phyloP scores from a whole-genome alignment of 2,329 filamentous ascomycete genomes.

The Aspergillus sp. region DNA sequence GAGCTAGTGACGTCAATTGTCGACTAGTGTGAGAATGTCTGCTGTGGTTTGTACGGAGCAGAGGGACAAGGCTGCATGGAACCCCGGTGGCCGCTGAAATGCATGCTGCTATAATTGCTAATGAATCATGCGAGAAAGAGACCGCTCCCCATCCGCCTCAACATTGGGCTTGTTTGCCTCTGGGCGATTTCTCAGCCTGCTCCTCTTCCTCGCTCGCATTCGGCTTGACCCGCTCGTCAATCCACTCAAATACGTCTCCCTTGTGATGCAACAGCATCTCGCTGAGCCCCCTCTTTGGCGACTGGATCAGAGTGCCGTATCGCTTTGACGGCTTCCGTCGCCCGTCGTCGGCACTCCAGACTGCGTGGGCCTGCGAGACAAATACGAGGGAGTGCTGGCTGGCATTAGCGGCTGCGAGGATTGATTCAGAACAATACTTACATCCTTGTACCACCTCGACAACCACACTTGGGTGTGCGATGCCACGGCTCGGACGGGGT shows the following conservation, averaged over 20 bases:
- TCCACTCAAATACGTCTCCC: slow-evolving; percentile 39
- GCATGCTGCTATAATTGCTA: too few species aligned
- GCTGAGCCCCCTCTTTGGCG: slow-evolving; percentile 38
- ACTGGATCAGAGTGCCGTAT: slow-evolving; percentile 46
- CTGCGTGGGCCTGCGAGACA: slow-evolving; percentile 63
- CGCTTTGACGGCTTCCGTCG: slow-evolving; percentile 47
- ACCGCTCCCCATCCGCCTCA: too few species aligned
- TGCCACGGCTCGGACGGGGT: slow-evolving; percentile 66
- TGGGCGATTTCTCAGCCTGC: slow-evolving; percentile 14
- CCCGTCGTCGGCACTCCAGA: slow-evolving; percentile 59
- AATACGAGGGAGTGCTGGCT: slow-evolving; percentile 62
- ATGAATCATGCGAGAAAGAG: too few species aligned
- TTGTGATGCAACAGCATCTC: slow-evolving; percentile 50
- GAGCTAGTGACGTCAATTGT: too few species aligned
- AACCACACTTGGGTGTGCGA: slow-evolving; percentile 62
- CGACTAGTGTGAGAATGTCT: too few species aligned
- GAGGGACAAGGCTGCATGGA: too few species aligned
- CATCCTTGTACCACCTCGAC: slow-evolving; percentile 70
- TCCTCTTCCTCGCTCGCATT: slow-evolving; percentile 19
- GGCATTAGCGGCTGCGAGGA: slow-evolving; percentile 2
- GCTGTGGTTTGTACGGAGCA: too few species aligned
- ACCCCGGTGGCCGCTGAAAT: too few species aligned
- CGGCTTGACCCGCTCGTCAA: slow-evolving; percentile 31
- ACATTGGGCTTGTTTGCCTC: too few species aligned
- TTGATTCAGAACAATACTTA: slow-evolving; percentile 19